Conservation (phyloP, 139 green algal species). For the Zygnema cylindricum region DNA sequence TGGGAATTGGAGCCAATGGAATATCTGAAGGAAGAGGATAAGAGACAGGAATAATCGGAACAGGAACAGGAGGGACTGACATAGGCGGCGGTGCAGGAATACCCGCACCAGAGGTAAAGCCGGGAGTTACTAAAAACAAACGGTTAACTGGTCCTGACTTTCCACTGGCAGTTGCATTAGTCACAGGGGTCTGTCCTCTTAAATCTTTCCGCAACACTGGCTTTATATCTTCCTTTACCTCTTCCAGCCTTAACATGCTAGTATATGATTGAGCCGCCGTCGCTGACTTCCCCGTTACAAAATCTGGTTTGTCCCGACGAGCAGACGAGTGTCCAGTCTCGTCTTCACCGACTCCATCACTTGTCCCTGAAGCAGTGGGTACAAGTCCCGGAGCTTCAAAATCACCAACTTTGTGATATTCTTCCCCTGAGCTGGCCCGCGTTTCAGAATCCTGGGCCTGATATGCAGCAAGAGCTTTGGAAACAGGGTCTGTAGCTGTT, state of each 20-base stretch:
- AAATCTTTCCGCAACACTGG: not conserved
- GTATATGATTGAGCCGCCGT: not conserved
- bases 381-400: slow-evolving; percentile 12
- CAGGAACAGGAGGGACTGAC: not conserved
- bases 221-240: too few relatives aligned
- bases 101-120: slow-evolving; percentile 11
- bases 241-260: too few relatives aligned
- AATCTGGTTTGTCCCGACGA: too few relatives aligned
- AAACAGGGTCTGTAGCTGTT: slow-evolving; percentile 19
- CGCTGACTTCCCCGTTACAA: too few relatives aligned
- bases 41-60: slow-evolving; percentile 31
- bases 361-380: too few relatives aligned
- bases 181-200: not conserved
- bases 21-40: slow-evolving; percentile 14
- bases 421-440: slow-evolving; percentile 13
- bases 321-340: too few relatives aligned
- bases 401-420: not conserved
- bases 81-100: slow-evolving; percentile 12
- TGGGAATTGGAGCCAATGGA: slow-evolving; percentile 16
- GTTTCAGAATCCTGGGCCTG: slow-evolving; percentile 6
- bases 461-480: slow-evolving; percentile 14
- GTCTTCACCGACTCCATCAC: too few relatives aligned
- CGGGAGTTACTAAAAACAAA: not conserved
- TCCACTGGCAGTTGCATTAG: slow-evolving; percentile 1
- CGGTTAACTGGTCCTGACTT: not conserved